Evolutionary conservation across 768 basidiomycete species (phyloP).

Genomic region (Pleurotus djamor): DNA sequence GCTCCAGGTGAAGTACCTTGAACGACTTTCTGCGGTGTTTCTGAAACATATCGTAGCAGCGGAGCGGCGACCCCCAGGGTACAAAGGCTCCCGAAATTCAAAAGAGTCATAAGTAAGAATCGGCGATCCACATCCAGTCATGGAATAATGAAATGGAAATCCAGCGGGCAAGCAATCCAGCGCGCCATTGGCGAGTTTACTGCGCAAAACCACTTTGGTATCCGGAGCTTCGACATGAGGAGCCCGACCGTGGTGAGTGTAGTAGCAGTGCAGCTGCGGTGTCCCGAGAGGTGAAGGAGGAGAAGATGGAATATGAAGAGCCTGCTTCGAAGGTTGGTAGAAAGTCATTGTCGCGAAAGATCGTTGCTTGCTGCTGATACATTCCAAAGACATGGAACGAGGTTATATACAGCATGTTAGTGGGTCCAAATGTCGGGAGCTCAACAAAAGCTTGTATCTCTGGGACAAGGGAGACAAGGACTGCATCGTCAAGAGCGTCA

Average conservation of each 20-base stretch:
- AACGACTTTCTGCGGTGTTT: conserved; percentile 12
- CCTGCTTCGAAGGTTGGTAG: conserved; percentile 6
- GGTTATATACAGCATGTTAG: conserved; percentile 4
- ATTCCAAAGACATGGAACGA: background rate
- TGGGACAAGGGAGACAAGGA: conserved; percentile 3
- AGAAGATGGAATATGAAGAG: conserved; percentile 2
- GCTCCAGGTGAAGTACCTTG: conserved; percentile 27
- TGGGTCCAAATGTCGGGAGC: conserved; percentile 1
- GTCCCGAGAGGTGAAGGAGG: conserved; percentile 3
- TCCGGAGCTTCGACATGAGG: conserved; percentile 12
- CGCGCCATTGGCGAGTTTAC: conserved; percentile 24
- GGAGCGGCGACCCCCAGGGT: conserved; percentile 12
- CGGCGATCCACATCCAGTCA: conserved; percentile 16
- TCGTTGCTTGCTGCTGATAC: conserved; percentile 6
- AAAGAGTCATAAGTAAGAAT: conserved; percentile 28
- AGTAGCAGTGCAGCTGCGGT: background rate
- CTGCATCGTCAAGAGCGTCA: background rate
- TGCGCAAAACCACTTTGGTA: conserved; percentile 25
- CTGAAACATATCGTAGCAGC: conserved; percentile 25
- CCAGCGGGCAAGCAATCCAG: conserved; percentile 28
- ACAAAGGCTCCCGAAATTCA: conserved; percentile 29
- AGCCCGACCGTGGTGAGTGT: background rate
- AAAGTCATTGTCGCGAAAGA: conserved; percentile 3
- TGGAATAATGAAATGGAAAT: conserved; percentile 32
- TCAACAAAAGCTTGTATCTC: background rate